These are phyloP conservation scores for Furcasterigmium furcatum DNA, from an alignment of 2,329 filamentous ascomycete genomes.

Conservation along the genomic window DNA sequence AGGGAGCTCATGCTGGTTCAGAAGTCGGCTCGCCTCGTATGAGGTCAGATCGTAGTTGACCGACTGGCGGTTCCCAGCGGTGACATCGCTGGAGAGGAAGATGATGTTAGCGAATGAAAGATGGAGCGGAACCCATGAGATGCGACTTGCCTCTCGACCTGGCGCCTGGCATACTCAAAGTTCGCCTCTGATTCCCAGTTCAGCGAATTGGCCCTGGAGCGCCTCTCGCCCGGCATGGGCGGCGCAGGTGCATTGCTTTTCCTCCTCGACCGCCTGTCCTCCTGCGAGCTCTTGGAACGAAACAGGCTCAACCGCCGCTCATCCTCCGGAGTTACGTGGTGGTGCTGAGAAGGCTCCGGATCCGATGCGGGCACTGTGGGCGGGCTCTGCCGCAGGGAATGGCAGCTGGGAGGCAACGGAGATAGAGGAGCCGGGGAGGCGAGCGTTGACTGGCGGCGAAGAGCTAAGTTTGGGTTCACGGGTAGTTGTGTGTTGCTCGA, in stretches of 20 bases:
- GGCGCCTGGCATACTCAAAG: constrained; percentile 13
- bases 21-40: constrained; percentile 41
- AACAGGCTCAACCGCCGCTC: constrained; percentile 11
- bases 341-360: too few species aligned
- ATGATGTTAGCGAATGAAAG: constrained; percentile 2
- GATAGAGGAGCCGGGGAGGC: constrained; percentile 3
- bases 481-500: constrained; percentile 19
- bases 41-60: constrained; percentile 40
- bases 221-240: constrained; percentile 9
- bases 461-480: constrained; percentile 5
- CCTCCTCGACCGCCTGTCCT: constrained; percentile 4
- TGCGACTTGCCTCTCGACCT: constrained; percentile 9
- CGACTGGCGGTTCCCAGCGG: constrained; percentile 29
- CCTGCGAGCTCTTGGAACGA: constrained; percentile 13
- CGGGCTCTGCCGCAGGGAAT: not conserved
- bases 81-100: constrained; percentile 23
- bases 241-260: constrained; percentile 3
- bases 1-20: constrained; percentile 33
- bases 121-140: not conserved
- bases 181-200: constrained; percentile 11
- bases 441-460: not conserved
- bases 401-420: constrained; percentile 4
- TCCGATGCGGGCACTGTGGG: not conserved
- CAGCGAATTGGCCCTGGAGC: constrained; percentile 13
- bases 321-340: constrained; percentile 1